Conservation (phyloP, 2,329 filamentous ascomycete genomes). For the Pseudogymnoascus sp. region DNA sequence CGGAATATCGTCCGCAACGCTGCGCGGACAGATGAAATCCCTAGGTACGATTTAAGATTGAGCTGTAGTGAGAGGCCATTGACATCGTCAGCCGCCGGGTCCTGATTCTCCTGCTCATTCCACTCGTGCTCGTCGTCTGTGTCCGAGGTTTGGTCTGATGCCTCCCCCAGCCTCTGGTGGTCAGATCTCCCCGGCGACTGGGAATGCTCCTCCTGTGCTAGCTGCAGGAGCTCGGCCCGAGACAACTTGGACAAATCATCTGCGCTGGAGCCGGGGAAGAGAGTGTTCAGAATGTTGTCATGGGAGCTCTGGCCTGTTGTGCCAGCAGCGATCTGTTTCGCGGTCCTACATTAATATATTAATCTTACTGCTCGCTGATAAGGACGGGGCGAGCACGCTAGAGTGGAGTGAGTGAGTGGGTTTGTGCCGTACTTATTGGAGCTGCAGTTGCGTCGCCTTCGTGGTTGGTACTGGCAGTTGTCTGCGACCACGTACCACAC, state of each 20-base stretch:
- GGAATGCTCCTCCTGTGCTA: not conserved
- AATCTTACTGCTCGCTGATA: not conserved
- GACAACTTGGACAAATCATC: not conserved
- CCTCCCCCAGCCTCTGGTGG: not conserved
- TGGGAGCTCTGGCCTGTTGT: not conserved
- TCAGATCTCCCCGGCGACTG: not conserved
- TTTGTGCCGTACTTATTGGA: constrained; percentile 2
- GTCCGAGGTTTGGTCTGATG: not conserved
- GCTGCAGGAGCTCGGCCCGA: not conserved
- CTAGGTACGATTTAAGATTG: not conserved
- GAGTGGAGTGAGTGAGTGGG: not conserved
- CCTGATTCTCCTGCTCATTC: not conserved
- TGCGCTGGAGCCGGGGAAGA: constrained; percentile 5
- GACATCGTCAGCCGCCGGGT: not conserved
- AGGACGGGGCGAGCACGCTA: constrained; percentile 1
- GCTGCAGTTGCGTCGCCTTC: constrained; percentile 8
- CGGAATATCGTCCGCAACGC: constrained; percentile 7
- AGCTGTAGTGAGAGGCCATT: not conserved
- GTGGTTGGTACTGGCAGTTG: constrained; percentile 8
- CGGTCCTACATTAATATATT: constrained; percentile 6
- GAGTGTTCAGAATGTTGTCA: not conserved
- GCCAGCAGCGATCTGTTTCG: not conserved
- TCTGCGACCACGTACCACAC: constrained; percentile 9
- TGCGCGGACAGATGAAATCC: not conserved
- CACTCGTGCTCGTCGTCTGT: constrained; percentile 4